Conservation (phyloP, 768 basidiomycete genomes). For the Mycena floridula region DNA sequence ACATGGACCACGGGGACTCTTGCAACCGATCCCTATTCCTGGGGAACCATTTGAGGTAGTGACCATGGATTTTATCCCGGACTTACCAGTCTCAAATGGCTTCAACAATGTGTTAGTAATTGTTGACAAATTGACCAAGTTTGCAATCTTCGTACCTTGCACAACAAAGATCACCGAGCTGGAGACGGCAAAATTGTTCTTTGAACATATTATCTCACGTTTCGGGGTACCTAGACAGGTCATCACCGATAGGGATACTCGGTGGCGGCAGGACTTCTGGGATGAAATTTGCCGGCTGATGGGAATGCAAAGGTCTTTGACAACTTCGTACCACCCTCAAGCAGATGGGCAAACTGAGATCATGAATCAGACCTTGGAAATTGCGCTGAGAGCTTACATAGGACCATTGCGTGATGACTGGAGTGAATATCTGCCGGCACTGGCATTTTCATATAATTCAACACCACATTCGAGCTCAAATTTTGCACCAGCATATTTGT, state of each 20-base stretch:
- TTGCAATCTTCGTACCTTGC: slow-evolving; percentile 32
- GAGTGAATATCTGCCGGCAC: slow-evolving; percentile 12
- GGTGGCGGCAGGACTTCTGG: slow-evolving; percentile 23
- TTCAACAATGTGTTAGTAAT: background rate
- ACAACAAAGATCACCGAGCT: slow-evolving; percentile 15
- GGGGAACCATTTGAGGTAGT: background rate
- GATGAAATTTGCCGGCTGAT: too few species aligned
- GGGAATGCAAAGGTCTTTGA: slow-evolving; percentile 17
- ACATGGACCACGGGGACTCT: too few species aligned
- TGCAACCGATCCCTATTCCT: background rate
- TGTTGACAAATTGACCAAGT: slow-evolving; percentile 22
- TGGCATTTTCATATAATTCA: slow-evolving; percentile 25
- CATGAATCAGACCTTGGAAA: slow-evolving; percentile 26
- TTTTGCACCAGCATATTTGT: slow-evolving; percentile 19
- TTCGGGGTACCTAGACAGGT: slow-evolving; percentile 20
- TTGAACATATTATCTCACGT: slow-evolving; percentile 18
- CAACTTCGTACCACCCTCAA: slow-evolving; percentile 23
- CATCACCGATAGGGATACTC: slow-evolving; percentile 21
- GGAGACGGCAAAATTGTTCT: slow-evolving; percentile 23
- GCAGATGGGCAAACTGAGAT: slow-evolving; percentile 31
- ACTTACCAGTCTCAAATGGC: too few species aligned
- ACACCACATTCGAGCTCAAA: slow-evolving; percentile 15
- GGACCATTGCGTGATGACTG: slow-evolving; percentile 17
- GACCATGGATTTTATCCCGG: background rate
- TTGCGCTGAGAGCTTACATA: slow-evolving; percentile 22